phyloP scores from a whole-genome alignment of 2,329 filamentous ascomycete species.

The Thermoascus crustaceus region DNA sequence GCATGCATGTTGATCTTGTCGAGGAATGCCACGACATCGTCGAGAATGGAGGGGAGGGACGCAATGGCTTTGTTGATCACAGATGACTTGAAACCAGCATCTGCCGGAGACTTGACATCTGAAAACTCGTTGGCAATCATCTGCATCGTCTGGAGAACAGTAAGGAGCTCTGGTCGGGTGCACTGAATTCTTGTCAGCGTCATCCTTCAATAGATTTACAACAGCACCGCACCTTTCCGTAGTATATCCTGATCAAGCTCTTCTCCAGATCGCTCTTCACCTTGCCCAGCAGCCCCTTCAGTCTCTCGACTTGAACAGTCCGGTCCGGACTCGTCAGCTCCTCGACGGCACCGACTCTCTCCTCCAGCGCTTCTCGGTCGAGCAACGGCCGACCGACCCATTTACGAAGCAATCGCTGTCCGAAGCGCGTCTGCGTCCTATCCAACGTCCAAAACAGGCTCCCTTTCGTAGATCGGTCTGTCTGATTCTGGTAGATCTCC shows the following conservation, averaged over 20 bases:
- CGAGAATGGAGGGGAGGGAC: conserved; percentile 66
- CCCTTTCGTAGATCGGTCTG: conserved; percentile 73
- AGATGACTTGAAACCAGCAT: conserved; percentile 63
- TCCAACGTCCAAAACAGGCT: conserved; percentile 95
- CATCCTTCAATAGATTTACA: not conserved
- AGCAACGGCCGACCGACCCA: conserved; percentile 91
- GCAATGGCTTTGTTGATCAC: conserved; percentile 65
- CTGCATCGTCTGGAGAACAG: conserved; percentile 77
- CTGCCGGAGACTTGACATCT: conserved; percentile 54
- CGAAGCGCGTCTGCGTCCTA: conserved; percentile 83
- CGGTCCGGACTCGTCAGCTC: conserved; percentile 67
- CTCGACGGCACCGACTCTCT: conserved; percentile 74
- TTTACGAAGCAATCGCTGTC: conserved; percentile 77
- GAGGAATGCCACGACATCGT: conserved; percentile 65
- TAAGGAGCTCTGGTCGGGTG: conserved; percentile 76
- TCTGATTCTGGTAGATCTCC: conserved; percentile 92
- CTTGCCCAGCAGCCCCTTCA: conserved; percentile 62
- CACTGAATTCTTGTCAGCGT: conserved; percentile 43
- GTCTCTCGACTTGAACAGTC: conserved; percentile 60
- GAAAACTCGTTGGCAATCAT: conserved; percentile 69
- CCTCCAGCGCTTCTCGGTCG: conserved; percentile 64
- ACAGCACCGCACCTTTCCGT: conserved; percentile 57
- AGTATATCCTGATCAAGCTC: conserved; percentile 90
- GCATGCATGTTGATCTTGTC: conserved; percentile 79
- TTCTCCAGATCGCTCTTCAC: conserved; percentile 81